Percentiles rank a stretch among this genome's conserved stretches.
phyloP scores from a whole-genome alignment of 768 basidiomycete genomes.

The Pilatotrama ljubarskyi region DNA sequence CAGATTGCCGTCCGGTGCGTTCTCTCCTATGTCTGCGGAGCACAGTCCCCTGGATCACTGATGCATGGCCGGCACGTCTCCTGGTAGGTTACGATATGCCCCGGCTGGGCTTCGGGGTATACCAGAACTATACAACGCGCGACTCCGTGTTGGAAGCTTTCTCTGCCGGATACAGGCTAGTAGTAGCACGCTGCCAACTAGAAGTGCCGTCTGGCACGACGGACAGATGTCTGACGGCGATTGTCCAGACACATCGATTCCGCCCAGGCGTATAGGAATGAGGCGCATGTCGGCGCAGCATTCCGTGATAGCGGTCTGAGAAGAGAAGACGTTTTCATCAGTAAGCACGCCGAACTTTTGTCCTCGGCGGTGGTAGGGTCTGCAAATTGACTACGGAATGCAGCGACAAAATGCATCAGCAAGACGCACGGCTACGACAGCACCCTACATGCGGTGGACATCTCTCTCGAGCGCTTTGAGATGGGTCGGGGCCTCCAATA shows the following conservation, averaged over 20 bases:
- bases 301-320: slow-evolving; percentile 53
- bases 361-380: neutral
- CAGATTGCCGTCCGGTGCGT: slow-evolving; percentile 30
- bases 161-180: slow-evolving; percentile 58
- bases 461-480: slow-evolving; percentile 57
- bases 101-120: slow-evolving; percentile 69
- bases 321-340: slow-evolving; percentile 68
- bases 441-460: slow-evolving; percentile 60
- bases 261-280: slow-evolving; percentile 71
- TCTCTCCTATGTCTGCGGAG: too few relatives aligned
- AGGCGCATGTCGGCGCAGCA: slow-evolving; percentile 63
- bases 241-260: slow-evolving; percentile 62
- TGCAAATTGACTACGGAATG: neutral
- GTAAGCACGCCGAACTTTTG: neutral
- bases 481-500: slow-evolving; percentile 44
- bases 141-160: slow-evolving; percentile 63
- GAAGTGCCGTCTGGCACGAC: too few relatives aligned
- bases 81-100: slow-evolving; percentile 54
- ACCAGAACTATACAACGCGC: slow-evolving; percentile 60
- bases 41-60: neutral
- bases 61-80: too few relatives aligned
- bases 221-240: too few relatives aligned
- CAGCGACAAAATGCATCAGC: slow-evolving; percentile 70
- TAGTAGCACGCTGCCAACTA: neutral
- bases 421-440: slow-evolving; percentile 68